Evolutionary conservation across 129 eudicot species (phyloP).

Genomic region (Ambrosia artemisiifolia): DNA sequence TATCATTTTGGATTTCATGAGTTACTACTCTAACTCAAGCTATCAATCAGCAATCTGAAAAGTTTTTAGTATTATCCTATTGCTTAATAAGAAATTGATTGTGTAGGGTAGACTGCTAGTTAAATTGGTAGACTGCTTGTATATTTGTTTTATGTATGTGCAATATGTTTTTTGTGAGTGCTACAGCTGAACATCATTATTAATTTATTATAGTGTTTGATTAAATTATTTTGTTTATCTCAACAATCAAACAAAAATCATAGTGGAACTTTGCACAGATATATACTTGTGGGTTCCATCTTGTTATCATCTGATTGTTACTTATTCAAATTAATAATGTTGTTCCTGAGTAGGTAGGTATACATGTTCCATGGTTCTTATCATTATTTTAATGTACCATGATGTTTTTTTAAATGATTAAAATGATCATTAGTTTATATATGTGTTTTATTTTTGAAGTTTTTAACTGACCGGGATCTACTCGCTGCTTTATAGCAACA

Average conservation of each 20-base stretch:
- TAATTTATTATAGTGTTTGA: neutral
- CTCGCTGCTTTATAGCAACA: conserved; percentile 6
- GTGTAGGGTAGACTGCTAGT: neutral
- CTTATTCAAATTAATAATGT: neutral
- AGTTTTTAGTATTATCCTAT: no score
- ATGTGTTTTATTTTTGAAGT: neutral
- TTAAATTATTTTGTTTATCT: no score
- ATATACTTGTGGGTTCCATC: conserved; percentile 17
- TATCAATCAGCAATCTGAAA: no score
- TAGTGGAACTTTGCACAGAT: conserved; percentile 12
- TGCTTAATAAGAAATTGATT: neutral
- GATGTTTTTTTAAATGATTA: conserved; percentile 1
- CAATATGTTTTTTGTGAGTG: neutral
- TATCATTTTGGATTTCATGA: no score
- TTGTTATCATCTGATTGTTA: neutral
- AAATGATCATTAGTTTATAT: neutral
- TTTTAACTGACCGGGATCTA: neutral
- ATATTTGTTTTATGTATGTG: no score
- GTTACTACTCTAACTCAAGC: no score
- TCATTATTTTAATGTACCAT: conserved; percentile 15
- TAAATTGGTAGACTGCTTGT: neutral
- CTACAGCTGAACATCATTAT: neutral
- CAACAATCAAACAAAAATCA: no score
- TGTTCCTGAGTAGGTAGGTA: conserved; percentile 13
- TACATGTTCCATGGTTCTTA: conserved; percentile 18